Conservation (phyloP, 768 basidiomycete genomes). For the Xerocomellus amylosporus region DNA sequence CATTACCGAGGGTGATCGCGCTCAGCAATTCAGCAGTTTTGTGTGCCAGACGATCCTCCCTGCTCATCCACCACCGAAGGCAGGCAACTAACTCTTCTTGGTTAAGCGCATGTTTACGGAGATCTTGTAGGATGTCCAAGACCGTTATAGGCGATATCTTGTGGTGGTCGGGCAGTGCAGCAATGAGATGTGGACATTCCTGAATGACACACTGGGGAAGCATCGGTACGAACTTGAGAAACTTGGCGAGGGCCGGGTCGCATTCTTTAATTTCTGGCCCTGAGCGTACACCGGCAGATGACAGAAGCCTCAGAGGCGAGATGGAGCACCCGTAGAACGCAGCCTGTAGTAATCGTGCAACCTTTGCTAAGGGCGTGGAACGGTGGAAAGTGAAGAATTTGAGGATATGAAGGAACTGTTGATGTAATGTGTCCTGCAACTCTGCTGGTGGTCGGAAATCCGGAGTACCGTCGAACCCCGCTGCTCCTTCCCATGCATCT, state of each 20-base stretch:
- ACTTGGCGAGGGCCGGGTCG: constrained; percentile 45
- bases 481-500: neutral
- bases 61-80: constrained; percentile 1
- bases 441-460: neutral
- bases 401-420: constrained; percentile 75
- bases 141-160: neutral
- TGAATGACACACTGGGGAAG: constrained; percentile 52
- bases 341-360: constrained; percentile 62
- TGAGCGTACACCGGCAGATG: constrained; percentile 46
- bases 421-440: constrained; percentile 21
- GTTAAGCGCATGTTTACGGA: neutral
- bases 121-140: neutral
- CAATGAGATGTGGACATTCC: constrained; percentile 36
- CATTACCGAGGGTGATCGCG: too few species aligned
- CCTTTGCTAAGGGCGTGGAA: constrained; percentile 70
- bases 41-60: too few species aligned
- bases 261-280: constrained; percentile 54
- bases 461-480: neutral
- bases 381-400: constrained; percentile 36
- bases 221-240: constrained; percentile 75
- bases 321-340: constrained; percentile 71
- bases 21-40: constrained; percentile 46
- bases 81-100: constrained; percentile 2
- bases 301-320: neutral
- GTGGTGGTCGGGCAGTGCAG: neutral